phyloP scores from a whole-genome alignment of 352 stramenopile genomes.

The Phytophthora europaea region DNA sequence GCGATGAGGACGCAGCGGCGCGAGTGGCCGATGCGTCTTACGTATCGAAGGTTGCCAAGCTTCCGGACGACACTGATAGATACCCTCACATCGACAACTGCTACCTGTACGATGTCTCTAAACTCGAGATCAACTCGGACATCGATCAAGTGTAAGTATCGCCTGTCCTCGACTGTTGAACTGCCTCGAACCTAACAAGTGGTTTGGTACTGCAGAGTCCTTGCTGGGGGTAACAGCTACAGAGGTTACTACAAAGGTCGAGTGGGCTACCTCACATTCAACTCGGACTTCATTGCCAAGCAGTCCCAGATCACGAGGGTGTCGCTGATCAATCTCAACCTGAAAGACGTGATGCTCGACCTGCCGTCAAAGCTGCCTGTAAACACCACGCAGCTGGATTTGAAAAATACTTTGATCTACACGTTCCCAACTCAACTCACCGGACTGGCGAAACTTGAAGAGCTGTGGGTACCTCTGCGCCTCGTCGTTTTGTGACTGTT shows the following conservation, averaged over 20 bases:
- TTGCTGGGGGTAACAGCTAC: conserved; percentile 23
- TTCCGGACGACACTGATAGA: conserved; percentile 21
- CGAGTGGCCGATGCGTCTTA: conserved; percentile 25
- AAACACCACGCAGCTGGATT: conserved; percentile 24
- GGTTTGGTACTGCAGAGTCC: conserved; percentile 9
- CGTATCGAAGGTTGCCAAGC: conserved; percentile 8
- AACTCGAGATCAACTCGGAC: conserved; percentile 22
- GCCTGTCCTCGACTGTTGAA: background rate
- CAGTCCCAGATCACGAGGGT: conserved; percentile 40
- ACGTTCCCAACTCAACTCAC: conserved; percentile 30
- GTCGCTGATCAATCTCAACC: conserved; percentile 37
- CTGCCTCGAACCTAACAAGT: conserved; percentile 8
- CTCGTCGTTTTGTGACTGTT: background rate
- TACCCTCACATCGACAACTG: conserved; percentile 33
- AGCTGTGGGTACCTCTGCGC: conserved; percentile 13
- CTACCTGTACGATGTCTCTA: conserved; percentile 34
- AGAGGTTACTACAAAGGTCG: conserved; percentile 34
- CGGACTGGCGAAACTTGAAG: conserved; percentile 22
- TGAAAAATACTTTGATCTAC: conserved; percentile 40
- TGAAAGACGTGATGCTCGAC: conserved; percentile 24
- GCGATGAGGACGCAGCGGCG: conserved; percentile 24
- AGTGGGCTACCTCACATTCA: conserved; percentile 35
- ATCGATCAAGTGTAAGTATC: conserved; percentile 32
- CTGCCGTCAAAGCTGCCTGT: conserved; percentile 28
- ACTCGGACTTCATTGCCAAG: conserved; percentile 34